Conservation (phyloP, 495 filamentous ascomycete species). For the Daldinia caldariorum region DNA sequence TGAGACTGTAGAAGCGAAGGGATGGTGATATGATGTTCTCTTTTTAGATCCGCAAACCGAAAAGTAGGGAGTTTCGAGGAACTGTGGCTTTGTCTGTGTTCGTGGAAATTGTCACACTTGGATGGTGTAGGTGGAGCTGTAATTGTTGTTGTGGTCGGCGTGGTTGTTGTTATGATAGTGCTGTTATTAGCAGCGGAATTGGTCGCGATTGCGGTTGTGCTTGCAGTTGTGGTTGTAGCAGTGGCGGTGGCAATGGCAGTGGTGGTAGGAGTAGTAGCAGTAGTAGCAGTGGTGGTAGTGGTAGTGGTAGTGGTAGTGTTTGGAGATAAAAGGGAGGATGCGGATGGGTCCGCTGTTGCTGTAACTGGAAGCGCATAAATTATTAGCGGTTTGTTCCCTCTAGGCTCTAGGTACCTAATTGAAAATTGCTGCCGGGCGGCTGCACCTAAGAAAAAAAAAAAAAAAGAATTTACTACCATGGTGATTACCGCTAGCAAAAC, state of each 20-base stretch:
- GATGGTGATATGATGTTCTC: constrained; percentile 47
- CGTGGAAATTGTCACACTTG: constrained; percentile 50
- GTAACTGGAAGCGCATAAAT: constrained; percentile 37
- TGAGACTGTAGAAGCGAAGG: constrained; percentile 51
- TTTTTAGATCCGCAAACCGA: constrained; percentile 60
- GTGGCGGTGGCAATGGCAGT: too few relatives aligned
- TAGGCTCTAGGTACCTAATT: not conserved
- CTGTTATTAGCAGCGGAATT: too few relatives aligned
- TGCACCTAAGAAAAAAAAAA: constrained; percentile 31
- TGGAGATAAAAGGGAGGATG: constrained; percentile 38
- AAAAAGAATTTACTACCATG: constrained; percentile 15
- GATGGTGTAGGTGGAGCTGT: constrained; percentile 31
- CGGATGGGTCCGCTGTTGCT: constrained; percentile 35
- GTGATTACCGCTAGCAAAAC: constrained; percentile 17
- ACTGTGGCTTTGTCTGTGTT: constrained; percentile 60
- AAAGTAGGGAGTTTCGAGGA: constrained; percentile 61
- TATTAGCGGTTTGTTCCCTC: constrained; percentile 31
- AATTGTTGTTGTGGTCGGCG: not conserved
- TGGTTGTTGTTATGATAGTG: constrained; percentile 9
- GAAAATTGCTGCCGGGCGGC: not conserved
- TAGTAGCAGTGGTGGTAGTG: constrained; percentile 26
- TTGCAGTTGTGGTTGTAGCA: constrained; percentile 7
- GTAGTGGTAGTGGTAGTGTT: constrained; percentile 29
- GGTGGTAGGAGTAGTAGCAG: not conserved
- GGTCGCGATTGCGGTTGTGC: constrained; percentile 27